phyloP scores from a whole-genome alignment of 176 grass and related monocot species.

The Ananas comosus region DNA sequence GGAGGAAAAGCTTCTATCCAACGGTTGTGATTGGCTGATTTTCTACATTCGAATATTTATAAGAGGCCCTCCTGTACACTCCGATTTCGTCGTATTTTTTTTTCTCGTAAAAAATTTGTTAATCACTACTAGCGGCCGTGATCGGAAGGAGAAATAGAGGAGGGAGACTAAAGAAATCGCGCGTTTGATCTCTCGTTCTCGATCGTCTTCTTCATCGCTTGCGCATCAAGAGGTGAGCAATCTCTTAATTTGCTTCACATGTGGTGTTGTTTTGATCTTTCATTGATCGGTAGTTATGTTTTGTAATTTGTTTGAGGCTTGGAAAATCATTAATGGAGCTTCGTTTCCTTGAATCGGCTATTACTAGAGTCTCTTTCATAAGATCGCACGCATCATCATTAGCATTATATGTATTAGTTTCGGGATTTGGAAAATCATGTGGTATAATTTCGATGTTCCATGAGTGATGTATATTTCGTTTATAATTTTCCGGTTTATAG shows the following conservation, averaged over 20 bases:
- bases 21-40: slow-evolving; percentile 15
- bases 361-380: neutral
- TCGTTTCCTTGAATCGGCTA: neutral
- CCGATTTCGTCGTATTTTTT: neutral
- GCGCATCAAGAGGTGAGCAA: neutral
- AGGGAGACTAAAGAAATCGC: neutral
- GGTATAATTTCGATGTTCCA: too few relatives aligned
- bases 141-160: neutral
- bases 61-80: slow-evolving; percentile 8
- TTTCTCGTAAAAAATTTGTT: neutral
- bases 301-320: neutral
- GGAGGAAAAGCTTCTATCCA: slow-evolving; percentile 7
- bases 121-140: neutral
- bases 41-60: neutral
- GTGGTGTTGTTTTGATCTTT: neutral
- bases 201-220: neutral
- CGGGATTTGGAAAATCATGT: too few relatives aligned
- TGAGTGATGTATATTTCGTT: too few relatives aligned
- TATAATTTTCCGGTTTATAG: too few relatives aligned
- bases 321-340: neutral
- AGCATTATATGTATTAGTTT: too few relatives aligned
- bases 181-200: neutral
- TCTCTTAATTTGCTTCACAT: neutral
- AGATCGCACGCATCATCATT: neutral
- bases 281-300: neutral